Base-by-base conservation (phyloP, 169 alveolate genomes). In the Cryptosporidium felis region DNA sequence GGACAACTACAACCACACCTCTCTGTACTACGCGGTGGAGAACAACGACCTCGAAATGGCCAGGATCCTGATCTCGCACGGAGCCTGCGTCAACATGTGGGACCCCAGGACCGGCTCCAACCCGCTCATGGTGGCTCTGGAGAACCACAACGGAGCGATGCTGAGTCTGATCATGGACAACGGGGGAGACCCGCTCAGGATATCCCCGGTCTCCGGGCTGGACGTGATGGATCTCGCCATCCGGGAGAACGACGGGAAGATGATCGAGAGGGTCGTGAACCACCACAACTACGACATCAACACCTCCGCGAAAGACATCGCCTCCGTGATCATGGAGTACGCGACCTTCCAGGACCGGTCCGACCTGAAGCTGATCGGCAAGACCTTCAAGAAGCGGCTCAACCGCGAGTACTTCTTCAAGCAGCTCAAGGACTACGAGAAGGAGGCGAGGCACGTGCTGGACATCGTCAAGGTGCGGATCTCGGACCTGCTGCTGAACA, bases 111-210 rank as follows among this genome's bases (percentile, higher is more conserved):
- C 74, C 3, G 85, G 85, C 21, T 36, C 14, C 14, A 74, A 40
- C 21, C 74, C 85, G 1, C 45, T 74, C 3, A 74, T 74, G 85
- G 23, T 74, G 28, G 85, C 85, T 12, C 12, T 74, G 23, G 58
- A 58, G n/a, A 74, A 74, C 30, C 85, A 74, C 53, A 74, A 74
- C 38, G 85, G 85, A 38, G 85, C 85, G 38, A 74, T 74, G 85
- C 34, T 74, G 5, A 47, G 85, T 18, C 42, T 74, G 5, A 49
- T 74, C 14, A 53, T 74, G 67, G 59, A 74, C 30, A 51, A 74
- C 41, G 85, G 85, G 12, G 85, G 85, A n/a, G 85, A 74, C 56
- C 85, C 85, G 1, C 30, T 74, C 2, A 49, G 65, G 6, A 74
- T 74, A 26, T 74, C 85, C 21, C 85, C 85, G 32, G 26, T 56